Conservation (phyloP, 805 yeast genomes). For the Clavispora phyllophila region DNA sequence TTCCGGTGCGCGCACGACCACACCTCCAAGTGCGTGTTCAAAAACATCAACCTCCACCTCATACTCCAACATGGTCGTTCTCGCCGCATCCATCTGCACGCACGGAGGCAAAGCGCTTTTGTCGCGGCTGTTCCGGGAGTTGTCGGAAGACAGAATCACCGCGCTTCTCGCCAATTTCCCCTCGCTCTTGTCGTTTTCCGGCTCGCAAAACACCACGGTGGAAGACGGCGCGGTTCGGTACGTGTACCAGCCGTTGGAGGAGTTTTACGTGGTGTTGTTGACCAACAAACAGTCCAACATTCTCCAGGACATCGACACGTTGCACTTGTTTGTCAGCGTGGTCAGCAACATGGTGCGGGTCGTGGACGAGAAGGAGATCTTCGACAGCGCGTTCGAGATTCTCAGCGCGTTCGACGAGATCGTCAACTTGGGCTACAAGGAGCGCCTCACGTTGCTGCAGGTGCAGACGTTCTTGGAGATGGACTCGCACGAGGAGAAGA, state of each 20-base stretch:
- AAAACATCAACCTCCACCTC: conserved; percentile 1
- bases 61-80: conserved; percentile 52
- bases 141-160: conserved; percentile 79
- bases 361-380: conserved; percentile 78
- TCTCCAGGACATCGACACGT: conserved; percentile 88
- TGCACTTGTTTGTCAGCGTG: conserved; percentile 78
- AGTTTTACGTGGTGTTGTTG: conserved; percentile 81
- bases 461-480: conserved; percentile 86
- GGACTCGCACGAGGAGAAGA: conserved; percentile 98
- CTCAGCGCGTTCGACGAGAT: conserved; percentile 93
- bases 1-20: conserved; percentile 8
- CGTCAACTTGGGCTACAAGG: conserved; percentile 83
- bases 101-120: conserved; percentile 89
- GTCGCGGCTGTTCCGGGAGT: conserved; percentile 86
- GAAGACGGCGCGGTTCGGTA: conserved; percentile 91
- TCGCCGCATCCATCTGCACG: conserved; percentile 93
- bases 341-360: conserved; percentile 67
- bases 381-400: conserved; percentile 81
- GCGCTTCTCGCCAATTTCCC: conserved; percentile 85
- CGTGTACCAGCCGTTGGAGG: conserved; percentile 94
- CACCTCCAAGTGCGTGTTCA: conserved; percentile 4
- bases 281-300: conserved; percentile 90
- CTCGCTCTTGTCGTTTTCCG: conserved; percentile 60
- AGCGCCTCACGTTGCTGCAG: conserved; percentile 75
- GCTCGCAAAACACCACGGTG: conserved; percentile 85